Evolutionary conservation across 2,329 filamentous ascomycete species (phyloP).

Genomic region (Talaromyces marneffei): DNA sequence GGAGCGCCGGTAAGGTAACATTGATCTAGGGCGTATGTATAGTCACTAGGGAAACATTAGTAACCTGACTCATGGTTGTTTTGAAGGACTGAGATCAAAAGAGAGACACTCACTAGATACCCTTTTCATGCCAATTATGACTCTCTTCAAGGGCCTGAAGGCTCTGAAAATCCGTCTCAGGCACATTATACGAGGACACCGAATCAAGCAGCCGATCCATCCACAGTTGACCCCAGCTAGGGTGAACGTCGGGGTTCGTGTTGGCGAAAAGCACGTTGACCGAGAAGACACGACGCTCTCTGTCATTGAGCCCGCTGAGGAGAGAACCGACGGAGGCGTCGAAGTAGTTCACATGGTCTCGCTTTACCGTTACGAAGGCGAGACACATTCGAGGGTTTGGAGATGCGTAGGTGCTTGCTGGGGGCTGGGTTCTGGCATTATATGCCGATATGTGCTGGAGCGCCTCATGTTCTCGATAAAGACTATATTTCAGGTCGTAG

Average conservation of each 20-base stretch:
- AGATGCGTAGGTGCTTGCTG: background rate
- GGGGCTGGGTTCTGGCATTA: conserved; percentile 17
- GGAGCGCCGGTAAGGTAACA: conserved; percentile 27
- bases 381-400: conserved; percentile 18
- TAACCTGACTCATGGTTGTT: background rate
- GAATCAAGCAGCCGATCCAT: conserved; percentile 18
- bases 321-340: conserved; percentile 23
- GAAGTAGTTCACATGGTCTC: conserved; percentile 23
- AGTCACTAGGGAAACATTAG: conserved; percentile 21
- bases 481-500: conserved; percentile 24
- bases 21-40: conserved; percentile 24
- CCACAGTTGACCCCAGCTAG: conserved; percentile 24
- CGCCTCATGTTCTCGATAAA: conserved; percentile 22
- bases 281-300: conserved; percentile 20
- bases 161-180: conserved; percentile 16
- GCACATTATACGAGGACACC: conserved; percentile 19
- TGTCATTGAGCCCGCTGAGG: conserved; percentile 19
- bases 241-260: conserved; percentile 21
- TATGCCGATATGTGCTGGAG: conserved; percentile 19
- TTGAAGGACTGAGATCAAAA: background rate
- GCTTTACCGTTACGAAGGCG: conserved; percentile 22
- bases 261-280: conserved; percentile 22
- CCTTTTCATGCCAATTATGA: conserved; percentile 28
- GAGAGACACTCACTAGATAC: conserved; percentile 24
- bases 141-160: conserved; percentile 22